Base-by-base conservation (phyloP, 805 yeast genomes). In the Saccharomyces eubayanus region DNA sequence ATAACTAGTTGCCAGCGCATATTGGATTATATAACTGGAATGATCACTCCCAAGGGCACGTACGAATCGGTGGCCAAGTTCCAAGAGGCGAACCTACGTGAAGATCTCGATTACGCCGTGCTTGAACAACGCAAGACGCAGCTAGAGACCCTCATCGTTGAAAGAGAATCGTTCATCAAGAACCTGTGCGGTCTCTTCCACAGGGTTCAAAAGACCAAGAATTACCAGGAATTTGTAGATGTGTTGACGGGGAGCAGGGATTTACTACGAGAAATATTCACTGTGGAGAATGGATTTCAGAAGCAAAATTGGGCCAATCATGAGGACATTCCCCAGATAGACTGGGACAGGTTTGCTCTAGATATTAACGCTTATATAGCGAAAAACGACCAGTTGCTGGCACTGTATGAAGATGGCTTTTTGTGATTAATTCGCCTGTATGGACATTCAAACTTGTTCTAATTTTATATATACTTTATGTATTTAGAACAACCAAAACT, bases 181-280 rank as follows among this genome's bases (percentile, higher is more conserved):
- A 59, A 64, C 53, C 52, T 67, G 50, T 61, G 57, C 48, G 53
- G 57, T 51, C 58, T 68, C 30, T 66, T 65, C 51, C 51, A 56
- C 40, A 62, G 64, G 46, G 49, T 68, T n/a, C 65, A 62, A 49
- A 60, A 62, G 51, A 63, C 67, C 8, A 58, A 62, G 36, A 66
- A 66, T 53, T 62, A 65, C 51, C 67, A 67, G 52, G 72, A 67
- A 56, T 60, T 68, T 36, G 59, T 61, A 9, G 67, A 65, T 53
- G 58, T 62, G 28, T 53, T 68, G 50, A 55, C 59, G 57, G 61
- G 62, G 40, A 61, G 60, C 53, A 59, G 58, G 31, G 46, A 55
- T 21, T 51, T 67, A 47, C 56, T 68, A 51, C 54, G 64, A 31
- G 64, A 65, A 53, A 61, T 67, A n/a, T 67, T 68, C 56, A 63